A percentile compares a stretch with the other conserved stretches of the same genome.
Evolutionary conservation across 225 moss, liverwort and hornwort genomes (phyloP).

Genomic region (Pseudoscleropodium purum): DNA sequence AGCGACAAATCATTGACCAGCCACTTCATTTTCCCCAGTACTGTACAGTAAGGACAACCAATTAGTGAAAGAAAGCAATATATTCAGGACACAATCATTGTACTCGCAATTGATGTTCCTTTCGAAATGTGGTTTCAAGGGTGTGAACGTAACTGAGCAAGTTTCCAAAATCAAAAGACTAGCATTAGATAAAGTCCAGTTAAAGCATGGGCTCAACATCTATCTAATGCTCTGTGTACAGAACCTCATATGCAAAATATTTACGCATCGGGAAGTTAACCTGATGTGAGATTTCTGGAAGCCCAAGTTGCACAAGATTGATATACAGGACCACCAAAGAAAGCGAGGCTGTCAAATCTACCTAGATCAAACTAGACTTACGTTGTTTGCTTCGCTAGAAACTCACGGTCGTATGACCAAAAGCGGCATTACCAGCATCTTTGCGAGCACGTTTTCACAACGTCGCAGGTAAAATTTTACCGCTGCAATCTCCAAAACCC

Average conservation of each 20-base stretch:
- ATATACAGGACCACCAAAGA: neutral
- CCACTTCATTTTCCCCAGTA: neutral
- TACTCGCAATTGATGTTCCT: neutral
- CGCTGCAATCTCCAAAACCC: constrained; percentile 76
- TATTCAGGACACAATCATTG: neutral
- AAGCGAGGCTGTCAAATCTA: neutral
- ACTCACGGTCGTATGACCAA: neutral
- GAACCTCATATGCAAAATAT: neutral
- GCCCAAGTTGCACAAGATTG: neutral
- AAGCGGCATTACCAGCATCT: neutral
- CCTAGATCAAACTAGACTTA: neutral
- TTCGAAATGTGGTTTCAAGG: neutral
- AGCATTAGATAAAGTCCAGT: neutral
- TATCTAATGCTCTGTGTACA: neutral
- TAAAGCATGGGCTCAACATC: neutral
- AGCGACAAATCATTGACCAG: neutral
- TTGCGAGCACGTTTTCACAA: neutral
- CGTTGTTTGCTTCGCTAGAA: neutral
- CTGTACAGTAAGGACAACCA: neutral
- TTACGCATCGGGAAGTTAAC: neutral
- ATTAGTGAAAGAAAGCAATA: neutral
- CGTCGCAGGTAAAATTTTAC: constrained; percentile 45
- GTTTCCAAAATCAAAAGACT: neutral
- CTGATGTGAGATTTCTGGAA: neutral
- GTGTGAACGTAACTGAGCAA: neutral